Evolutionary conservation across 192 early-diverging fungal species (phyloP), one percentile per base, ranked within the genome.

Genomic region (Entophlyctis helioformis): DNA sequence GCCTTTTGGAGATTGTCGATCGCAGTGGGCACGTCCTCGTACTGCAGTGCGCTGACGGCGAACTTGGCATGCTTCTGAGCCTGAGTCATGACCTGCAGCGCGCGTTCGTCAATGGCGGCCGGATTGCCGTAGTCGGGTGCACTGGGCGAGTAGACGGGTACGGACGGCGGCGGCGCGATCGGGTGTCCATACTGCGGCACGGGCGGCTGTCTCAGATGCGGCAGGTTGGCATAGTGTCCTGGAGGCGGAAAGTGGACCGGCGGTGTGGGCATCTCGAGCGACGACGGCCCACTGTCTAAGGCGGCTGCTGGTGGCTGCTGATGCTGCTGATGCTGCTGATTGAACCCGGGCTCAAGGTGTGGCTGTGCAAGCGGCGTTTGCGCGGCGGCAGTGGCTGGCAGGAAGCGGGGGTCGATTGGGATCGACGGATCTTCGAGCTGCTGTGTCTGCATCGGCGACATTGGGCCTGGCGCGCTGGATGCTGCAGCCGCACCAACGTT

Each of bases 21-120:
- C 4, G 94, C 91, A 0, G 85, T 88, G 2, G 69, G 57, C 13
- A 96, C 74, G 63, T 98, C 94, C 48, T 94, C 91, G 51, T 94
- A 98, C 45, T 93, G 83, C 15, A 98, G 51, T 3, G 95, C 86
- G 52, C 89, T 92, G 53, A 91, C 85, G 2, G 91, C 93, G 72
- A 83, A 96, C 46, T 85, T 82, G 10, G 89, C 74, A 35, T 80
- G 70, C 63, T 98, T 98, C 43, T 91, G 86, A 1, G 89, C 90
- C 1, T 58, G 51, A 11, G 75, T 68, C 5, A 80, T 66, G 12
- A 72, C 71, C 44, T 58, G 52, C 0, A 46, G 22, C 16, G 42
- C 41, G 33, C 49, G 56, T 28, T 50, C 41, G 32, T 62, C 57
- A 15, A 59, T 19, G 51, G 46, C 0, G 40, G 56, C 10, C 6